Evolutionary conservation across 2,329 filamentous ascomycete genomes (phyloP), one percentile per base, ranked within the genome.

Genomic region (Akanthomyces dipterigenus): DNA sequence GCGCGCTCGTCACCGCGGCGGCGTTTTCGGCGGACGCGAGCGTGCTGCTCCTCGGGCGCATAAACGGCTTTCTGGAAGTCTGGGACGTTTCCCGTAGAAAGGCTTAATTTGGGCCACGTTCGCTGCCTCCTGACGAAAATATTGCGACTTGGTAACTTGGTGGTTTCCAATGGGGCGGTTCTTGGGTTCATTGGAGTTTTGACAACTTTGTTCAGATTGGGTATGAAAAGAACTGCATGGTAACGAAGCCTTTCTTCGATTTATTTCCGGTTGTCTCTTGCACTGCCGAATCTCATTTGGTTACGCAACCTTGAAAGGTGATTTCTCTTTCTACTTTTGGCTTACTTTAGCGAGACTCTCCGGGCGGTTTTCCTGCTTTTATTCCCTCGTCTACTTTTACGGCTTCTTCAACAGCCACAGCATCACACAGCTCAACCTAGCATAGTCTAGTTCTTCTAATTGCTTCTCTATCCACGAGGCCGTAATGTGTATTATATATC

Each of bases 41-140:
- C 8, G 63, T 63, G 9, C 24, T 78, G 61, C 65, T 75, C 0
- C 54, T 78, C 2, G 75, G 75, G 0, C 69, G 67, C 8, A 72
- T 75, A 64, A 69, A 71, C 9, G 74, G 74, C 1, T 64, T 64
- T 45, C 67, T 76, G 3, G 72, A 76, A 49, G 65, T 73, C 36
- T 74, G 72, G 69, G 68, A 74, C 63, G 55, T 72, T 14, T 43
- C 46, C 24, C 24, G n/a, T 26, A 61, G 28, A 36, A 50, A 51
- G 45, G 14, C n/a, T 3, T 61, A 50, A 40, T 45, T 18, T 11
- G n/a, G 14, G 12, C 26, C n/a, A 24, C 7, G 5, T 24, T 8
- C 16, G 5, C 16, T n/a, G 8, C 16, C 6, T 31, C 8, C 28
- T 31, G 28, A 5, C 5, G 28, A 31, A 31, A 31, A 31, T 31